Base-by-base conservation (phyloP, 371 early-diverging fungal genomes). In the Mucor lusitanicus region DNA sequence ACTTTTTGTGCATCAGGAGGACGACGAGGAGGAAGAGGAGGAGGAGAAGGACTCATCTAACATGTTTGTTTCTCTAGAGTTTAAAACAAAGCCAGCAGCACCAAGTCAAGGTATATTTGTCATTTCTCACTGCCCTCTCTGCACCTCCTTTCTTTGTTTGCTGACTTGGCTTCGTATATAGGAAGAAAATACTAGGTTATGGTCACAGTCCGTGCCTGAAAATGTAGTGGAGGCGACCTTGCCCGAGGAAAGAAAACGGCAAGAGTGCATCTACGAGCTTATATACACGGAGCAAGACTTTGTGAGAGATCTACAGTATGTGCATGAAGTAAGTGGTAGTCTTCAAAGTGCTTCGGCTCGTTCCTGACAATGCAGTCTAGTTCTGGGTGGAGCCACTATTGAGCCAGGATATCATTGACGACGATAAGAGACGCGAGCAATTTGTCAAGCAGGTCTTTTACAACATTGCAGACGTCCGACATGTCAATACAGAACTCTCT, bases 261-360 rank as follows among this genome's bases (percentile, higher is more conserved):
- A 97, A 71, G 96, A 97, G 72, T 88, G 88, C 48, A 92, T 97
- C 59, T 96, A 88, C 71, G 97, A 97, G 79, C 69, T 96, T 42
- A 90, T 97, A 35, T 86, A 92, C 59, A 94, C 92, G 4, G 96
- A 96, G 71, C 87, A 88, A 67, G 94, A 95, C 72, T 97, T 91
- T 82, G 93, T 95, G 23, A 83, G 85, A 37, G 97, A 97, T 66
- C 37, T 83, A 35, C 32, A 21, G 12, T 69, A 81, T 37, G 53
- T 82, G 13, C 94, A 95, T 66, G 80, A 83, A 65, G 80, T 78
- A 53, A 74, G 19, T 4, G 57, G 91, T 44, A 83, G 76, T 4
- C 17, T 17, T 33, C 6, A 62, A 23, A 40, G 11, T 55, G 23
- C 30, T 21, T 42, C 2, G 6, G 30, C 8, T 44, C 6, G 15